Conservation (phyloP, 768 basidiomycete genomes). For the Galerina sulciceps region DNA sequence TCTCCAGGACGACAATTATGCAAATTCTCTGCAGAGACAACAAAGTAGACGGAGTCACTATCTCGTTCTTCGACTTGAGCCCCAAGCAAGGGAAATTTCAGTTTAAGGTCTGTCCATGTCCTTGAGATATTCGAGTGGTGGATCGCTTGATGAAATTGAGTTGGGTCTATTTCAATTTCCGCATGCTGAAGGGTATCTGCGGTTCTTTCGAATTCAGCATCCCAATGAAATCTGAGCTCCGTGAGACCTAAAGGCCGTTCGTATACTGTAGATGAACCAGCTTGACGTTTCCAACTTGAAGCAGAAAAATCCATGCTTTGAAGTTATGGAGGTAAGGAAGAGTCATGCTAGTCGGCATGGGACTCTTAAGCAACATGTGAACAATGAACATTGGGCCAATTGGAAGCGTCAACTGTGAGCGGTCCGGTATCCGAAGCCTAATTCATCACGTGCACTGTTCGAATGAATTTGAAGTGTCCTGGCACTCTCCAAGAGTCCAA, state of each 20-base stretch:
- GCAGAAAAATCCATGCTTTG: neutral
- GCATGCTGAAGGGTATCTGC: constrained; percentile 45
- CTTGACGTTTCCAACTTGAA: constrained; percentile 7
- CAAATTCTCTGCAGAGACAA: constrained; percentile 43
- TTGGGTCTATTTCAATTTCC: constrained; percentile 27
- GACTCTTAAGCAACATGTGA: neutral
- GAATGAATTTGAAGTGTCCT: too few species aligned
- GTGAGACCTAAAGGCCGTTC: constrained; percentile 42
- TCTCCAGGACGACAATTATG: constrained; percentile 36
- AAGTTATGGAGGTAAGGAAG: neutral
- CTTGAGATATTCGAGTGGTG: constrained; percentile 36
- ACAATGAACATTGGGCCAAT: neutral
- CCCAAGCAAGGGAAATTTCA: constrained; percentile 52
- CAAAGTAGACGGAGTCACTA: constrained; percentile 38
- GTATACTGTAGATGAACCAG: constrained; percentile 18
- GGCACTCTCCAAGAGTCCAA: too few species aligned
- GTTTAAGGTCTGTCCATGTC: constrained; percentile 53
- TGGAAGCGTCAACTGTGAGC: too few species aligned
- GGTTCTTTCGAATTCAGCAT: constrained; percentile 44
- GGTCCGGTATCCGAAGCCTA: too few species aligned
- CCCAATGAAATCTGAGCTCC: constrained; percentile 48
- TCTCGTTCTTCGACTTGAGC: constrained; percentile 39
- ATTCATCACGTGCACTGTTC: too few species aligned
- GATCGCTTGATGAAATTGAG: constrained; percentile 14
- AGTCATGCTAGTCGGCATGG: neutral